Evolutionary conservation across 441 rosid species (phyloP), one percentile per base, ranked within the genome.

Genomic region (Cnidoscolus chayamansa): DNA sequence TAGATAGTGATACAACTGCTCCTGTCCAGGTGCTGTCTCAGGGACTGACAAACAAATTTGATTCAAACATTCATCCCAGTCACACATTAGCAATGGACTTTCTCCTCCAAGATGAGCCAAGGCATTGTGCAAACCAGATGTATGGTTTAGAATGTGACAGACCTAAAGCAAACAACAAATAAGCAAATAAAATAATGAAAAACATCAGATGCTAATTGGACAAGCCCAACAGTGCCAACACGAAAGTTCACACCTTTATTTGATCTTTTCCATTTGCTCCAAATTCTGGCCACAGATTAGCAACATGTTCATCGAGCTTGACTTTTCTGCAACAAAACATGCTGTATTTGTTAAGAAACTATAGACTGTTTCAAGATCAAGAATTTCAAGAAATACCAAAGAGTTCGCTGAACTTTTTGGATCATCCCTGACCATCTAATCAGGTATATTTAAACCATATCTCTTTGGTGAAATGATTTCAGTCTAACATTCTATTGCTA

Each of bases 51-150:
- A 56, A 78, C 90, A 89, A 70, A 93, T 82, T 75, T 74, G 86
- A 58, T 88, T 84, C 83, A 95, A 80, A 75, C 99, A 93, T 80
- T 87, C 94, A 57, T 93, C 87, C 98, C 97, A 93, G 70, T 93
- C 97, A 55, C 82, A 72, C 17, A 88, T 16, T 75, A 85, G 78
- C 70, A 88, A 74, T 71, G 90, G 88, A 78, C 89, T 84, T 80
- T 90, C 94, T 67, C 65, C 81, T 47, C 84, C 81, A 65, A 83
- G 73, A 74, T 83, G 78, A 62, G 85, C 81, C 77, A 88, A 71
- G 62, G 98, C 97, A 84, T 84, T 93, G 78, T 91, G 98, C 85
- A 95, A 82, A 71, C 99, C 99, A 76, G 97, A 84, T 74, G 99
- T 88, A 82, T 95, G 99, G 86, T 95, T 95, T 72, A 95, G 98